Conservation (phyloP, 2,329 filamentous ascomycete genomes). For the Thielaviopsis ethacetica region DNA sequence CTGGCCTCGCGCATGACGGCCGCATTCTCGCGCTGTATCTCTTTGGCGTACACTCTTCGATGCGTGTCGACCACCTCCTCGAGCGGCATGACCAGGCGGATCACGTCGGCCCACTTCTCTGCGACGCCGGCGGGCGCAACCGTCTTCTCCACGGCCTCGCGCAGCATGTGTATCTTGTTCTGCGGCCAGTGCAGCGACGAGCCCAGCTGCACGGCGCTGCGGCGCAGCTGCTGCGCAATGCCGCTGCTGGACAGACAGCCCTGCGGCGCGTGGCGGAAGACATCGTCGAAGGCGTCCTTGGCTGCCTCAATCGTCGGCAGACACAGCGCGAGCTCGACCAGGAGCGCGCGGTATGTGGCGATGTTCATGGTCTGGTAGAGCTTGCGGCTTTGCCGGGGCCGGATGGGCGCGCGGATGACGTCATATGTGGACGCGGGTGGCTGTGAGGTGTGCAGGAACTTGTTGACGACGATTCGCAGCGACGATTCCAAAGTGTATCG, state of each 20-base stretch:
- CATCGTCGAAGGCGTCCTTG: conserved; percentile 4
- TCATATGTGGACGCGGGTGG: conserved; percentile 4
- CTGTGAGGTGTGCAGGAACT: neutral
- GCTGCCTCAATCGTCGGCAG: neutral
- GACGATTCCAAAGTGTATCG: conserved; percentile 3
- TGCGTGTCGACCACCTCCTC: conserved; percentile 4
- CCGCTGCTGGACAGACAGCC: neutral
- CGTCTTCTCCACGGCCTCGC: neutral
- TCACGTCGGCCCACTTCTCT: neutral
- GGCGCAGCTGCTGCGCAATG: neutral
- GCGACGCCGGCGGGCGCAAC: neutral
- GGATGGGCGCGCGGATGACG: neutral
- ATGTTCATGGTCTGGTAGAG: conserved; percentile 2
- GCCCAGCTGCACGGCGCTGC: neutral
- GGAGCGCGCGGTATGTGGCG: neutral
- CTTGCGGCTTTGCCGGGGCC: neutral
- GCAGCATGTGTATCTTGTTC: neutral
- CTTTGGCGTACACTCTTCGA: neutral
- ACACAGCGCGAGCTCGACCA: conserved; percentile 1
- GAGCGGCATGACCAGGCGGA: neutral
- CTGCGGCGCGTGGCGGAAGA: neutral
- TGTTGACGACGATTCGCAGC: conserved; percentile 6
- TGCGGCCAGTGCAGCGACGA: neutral
- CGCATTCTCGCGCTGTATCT: neutral
- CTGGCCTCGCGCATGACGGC: neutral